Conservation (phyloP, 1,284 basidiomycete genomes). For the Xerocomus amazonicus region DNA sequence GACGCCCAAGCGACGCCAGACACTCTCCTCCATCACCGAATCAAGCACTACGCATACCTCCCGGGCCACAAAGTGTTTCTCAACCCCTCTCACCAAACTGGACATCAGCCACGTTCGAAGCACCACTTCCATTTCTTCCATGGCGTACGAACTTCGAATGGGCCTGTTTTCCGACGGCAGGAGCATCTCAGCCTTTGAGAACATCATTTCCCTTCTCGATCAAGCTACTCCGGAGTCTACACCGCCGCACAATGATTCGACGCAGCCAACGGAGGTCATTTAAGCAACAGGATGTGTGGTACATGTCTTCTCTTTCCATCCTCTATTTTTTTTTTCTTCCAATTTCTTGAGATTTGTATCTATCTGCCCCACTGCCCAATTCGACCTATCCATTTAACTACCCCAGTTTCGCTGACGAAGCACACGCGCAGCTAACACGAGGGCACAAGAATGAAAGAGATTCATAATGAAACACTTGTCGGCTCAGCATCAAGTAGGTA, state of each 20-base stretch:
- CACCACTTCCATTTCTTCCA: constrained; percentile 26
- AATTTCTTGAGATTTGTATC: not conserved
- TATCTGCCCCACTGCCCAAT: not conserved
- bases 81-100: constrained; percentile 20
- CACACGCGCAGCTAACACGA: not conserved
- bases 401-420: not conserved
- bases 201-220: constrained; percentile 30
- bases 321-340: not conserved
- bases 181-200: constrained; percentile 24
- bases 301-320: not conserved
- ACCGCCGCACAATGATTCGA: not conserved
- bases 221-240: constrained; percentile 20
- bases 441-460: not conserved
- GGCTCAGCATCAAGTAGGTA: not conserved
- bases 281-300: not conserved
- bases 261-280: constrained; percentile 5
- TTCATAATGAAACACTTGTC: not conserved
- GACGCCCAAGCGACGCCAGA: constrained; percentile 18
- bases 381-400: not conserved
- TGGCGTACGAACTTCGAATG: constrained; percentile 27
- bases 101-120: constrained; percentile 15
- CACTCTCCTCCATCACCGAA: constrained; percentile 8
- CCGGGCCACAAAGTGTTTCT: constrained; percentile 13
- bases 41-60: not conserved
- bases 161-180: constrained; percentile 26